Base-by-base conservation (phyloP, 768 basidiomycete genomes). In the Panaeolus papilionaceus region DNA sequence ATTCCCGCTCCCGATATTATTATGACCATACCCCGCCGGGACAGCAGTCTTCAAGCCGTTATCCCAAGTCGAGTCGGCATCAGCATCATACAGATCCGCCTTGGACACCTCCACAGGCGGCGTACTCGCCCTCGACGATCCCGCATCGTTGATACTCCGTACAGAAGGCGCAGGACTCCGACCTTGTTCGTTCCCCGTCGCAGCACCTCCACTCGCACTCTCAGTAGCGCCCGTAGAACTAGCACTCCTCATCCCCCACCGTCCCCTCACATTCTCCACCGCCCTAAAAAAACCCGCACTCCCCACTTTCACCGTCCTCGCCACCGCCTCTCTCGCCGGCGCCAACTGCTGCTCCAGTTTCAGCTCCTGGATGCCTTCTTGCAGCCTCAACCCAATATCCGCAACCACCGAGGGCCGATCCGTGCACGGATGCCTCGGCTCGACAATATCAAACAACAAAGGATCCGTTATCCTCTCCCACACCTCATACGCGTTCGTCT, bases 381-480 rank as follows among this genome's bases (percentile, higher is more conserved):
- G 89, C 28, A 99, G 86, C 10, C 96, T 91, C 4, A 99, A 84
- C 9, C 96, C 93, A 40, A 99, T 90, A 73, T 99, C 98, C 4
- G 95, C 85, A 4, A 98, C 92, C 0, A 94, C 89, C 14, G 93
- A 92, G 0, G 93, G 92, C 75, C 93, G 94, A 71, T 94, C 94
- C 67, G 90, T 93, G 77, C 96, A 98, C 44, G 97, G 97, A 78
- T 99, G 97, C 95, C 93, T 84, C 40, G 97, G 93, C 76, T 99
- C 98, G 64, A 97, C 87, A 61, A 99, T 93, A 75, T 99, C 98
- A 75, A 99, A 99, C 11, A 99, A 79, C 69, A 95, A 82, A 0
- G 95, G 92, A 77, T 99, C 98, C 0, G 98, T 99, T 45, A 89
- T 87, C 54, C 87, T 82, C 62, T 98, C 89, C 98, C 98, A 99